Conservation (phyloP, 768 basidiomycete species). For the Astraeus odoratus region DNA sequence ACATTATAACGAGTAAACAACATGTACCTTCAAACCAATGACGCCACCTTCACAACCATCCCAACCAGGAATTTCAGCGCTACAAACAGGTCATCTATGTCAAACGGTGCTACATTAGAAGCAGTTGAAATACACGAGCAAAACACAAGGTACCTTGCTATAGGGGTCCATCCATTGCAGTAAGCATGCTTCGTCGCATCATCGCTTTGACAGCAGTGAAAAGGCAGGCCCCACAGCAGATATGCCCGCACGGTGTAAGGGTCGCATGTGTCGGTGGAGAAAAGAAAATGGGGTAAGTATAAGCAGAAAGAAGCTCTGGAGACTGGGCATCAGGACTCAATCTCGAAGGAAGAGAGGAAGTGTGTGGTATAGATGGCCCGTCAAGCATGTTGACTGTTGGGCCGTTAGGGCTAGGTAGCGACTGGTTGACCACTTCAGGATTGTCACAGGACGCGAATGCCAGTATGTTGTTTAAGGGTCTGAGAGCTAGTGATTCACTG, state of each 20-base stretch:
- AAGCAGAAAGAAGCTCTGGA: conserved; percentile 42
- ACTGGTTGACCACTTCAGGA: not conserved
- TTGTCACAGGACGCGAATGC: too few relatives aligned
- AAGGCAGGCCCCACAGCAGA: conserved; percentile 71
- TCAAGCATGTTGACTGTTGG: not conserved
- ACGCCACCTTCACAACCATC: conserved; percentile 66
- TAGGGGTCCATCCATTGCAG: conserved; percentile 24
- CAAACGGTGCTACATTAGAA: not conserved
- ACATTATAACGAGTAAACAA: conserved; percentile 17
- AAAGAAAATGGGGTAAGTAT: conserved; percentile 78
- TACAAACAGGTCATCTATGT: conserved; percentile 61
- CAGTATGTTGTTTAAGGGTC: too few relatives aligned
- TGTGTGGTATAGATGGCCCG: not conserved
- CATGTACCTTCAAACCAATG: conserved; percentile 46
- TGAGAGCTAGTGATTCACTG: too few relatives aligned
- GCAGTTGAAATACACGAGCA: not conserved
- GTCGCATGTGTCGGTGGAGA: conserved; percentile 68
- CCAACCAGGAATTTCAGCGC: conserved; percentile 60
- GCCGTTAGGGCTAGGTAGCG: not conserved
- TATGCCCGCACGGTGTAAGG: conserved; percentile 74
- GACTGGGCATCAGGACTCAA: not conserved
- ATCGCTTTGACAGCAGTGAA: conserved; percentile 66
- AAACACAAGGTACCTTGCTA: conserved; percentile 30
- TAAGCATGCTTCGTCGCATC: conserved; percentile 39
- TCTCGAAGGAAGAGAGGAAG: not conserved